Base-by-base conservation (phyloP, 257 asterid species). In the Ocimum tenuiflorum region DNA sequence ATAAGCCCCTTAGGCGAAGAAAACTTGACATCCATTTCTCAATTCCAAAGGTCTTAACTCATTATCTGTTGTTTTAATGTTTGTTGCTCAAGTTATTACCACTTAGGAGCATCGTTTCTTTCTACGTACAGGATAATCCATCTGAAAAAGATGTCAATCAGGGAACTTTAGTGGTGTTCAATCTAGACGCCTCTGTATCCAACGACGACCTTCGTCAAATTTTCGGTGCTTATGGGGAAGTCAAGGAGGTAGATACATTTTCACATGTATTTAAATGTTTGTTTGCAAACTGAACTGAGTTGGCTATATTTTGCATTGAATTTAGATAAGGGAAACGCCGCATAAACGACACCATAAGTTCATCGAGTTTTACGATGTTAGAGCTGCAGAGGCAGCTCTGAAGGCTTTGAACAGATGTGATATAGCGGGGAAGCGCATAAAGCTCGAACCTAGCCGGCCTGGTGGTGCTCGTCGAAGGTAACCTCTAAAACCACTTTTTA, bases 391-490 rank as follows among this genome's bases (percentile, higher is more conserved):
- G 60, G 96, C 92, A 53, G 98, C 98, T 68, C 90, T 91, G 42
- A 89, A 85, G 83, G 91, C 95, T 50, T 82, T 91, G 73, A 91
- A 89, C 71, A 79, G 95, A 71, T 73, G 95, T 54, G 96, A 91
- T 78, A 91, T 91, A 63, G 90, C 89, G 75, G 98, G 96, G 42
- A 89, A 91, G 78, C 90, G 94, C 57, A 89, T 91, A 74, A 91
- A 86, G 81, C 95, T 91, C 60, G 98, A 91, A 78, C 98, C 95
- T 63, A 89, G 96, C 82, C 80, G 98, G 43, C 98, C 98, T 11
- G 98, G 96, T 65, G 98, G 96, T 45, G 85, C 97, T 73, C 97
- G 97, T 49, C 88, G 95, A 70, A 86, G 87, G 97, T 90, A 81
- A 51, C 70, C 33, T 45, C 50, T 45, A 43, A 38, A 11, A 39